Base-by-base conservation (phyloP, 2,329 filamentous ascomycete species). In the Fusarium haematococcum region DNA sequence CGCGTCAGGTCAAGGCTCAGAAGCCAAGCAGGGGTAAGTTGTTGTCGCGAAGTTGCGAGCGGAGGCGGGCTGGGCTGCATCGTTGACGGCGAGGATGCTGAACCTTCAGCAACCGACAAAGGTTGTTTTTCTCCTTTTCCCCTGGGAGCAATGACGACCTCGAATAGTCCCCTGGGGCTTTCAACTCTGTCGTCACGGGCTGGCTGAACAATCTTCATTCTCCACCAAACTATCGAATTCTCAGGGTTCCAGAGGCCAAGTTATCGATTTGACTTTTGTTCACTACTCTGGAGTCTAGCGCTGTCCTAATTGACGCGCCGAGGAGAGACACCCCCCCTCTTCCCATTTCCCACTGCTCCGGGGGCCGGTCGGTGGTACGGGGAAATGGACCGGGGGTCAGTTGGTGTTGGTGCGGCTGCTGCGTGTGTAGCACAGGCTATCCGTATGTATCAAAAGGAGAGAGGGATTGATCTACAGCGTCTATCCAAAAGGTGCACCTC, bases 181-280 rank as follows among this genome's bases (percentile, higher is more conserved):
- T 67, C 30, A 37, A 33, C 59, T 32, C 68, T 61, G 54, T 65
- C 68, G 64, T 74, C 41, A 67, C 43, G 50, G 67, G 62, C 68
- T 70, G 60, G 58, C 58, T 60, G 37, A 62, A 62, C 20, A 37
- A 45, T 50, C 37, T 33, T 57, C 5, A 33, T 45, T 57, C 65
- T 58, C 65, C 65, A 69, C 71, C 54, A 69, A 61, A 73, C 71
- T 72, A 75, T 74, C 41, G 71, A 65, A 63, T 58, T 63, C 45
- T 59, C 45, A 23, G 37, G 61, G 50, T 63, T 63, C 58, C 54
- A 63, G 33, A 45, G 6, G 16, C 14, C 54, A 58, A 45, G 41
- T 45, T 45, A 23, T 68, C 59, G 58, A 62, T 11, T 50, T 61
- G 58, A 52, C 48, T 43, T 32, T 48, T 59, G 64, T 61, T 39